These are phyloP conservation scores for Kodamaea kaohsiungensis DNA, from an alignment of 805 yeast genomes.

Conservation along the genomic window DNA sequence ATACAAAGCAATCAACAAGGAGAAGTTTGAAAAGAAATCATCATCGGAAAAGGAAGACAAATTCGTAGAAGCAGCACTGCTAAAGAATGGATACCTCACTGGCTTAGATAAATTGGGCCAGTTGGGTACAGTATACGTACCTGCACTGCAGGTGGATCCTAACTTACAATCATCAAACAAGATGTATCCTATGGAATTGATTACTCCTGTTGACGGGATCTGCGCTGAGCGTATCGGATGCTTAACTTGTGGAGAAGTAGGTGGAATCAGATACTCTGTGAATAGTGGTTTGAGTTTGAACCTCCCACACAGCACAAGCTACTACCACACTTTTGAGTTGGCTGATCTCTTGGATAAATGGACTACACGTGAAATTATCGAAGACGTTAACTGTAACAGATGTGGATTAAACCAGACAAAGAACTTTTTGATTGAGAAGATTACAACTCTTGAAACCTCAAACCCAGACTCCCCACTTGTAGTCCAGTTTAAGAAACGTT, in stretches of 20 bases:
- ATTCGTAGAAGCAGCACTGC: constrained; percentile 21
- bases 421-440: constrained; percentile 46
- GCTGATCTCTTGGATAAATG: constrained; percentile 61
- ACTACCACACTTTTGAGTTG: constrained; percentile 38
- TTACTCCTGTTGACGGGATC: constrained; percentile 92
- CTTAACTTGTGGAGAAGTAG: constrained; percentile 86
- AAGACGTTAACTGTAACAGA: constrained; percentile 92
- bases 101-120: constrained; percentile 51
- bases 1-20: constrained; percentile 28
- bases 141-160: constrained; percentile 78
- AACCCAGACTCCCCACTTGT: constrained; percentile 32
- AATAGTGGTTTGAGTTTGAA: constrained; percentile 73
- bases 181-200: constrained; percentile 53
- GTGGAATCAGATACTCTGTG: constrained; percentile 84
- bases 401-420: constrained; percentile 73
- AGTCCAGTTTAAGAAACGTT: constrained; percentile 30
- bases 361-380: constrained; percentile 80
- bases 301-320: constrained; percentile 51
- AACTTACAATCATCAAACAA: constrained; percentile 49
- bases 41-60: constrained; percentile 13
- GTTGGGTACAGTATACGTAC: constrained; percentile 68
- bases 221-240: constrained; percentile 91
- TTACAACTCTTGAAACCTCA: constrained; percentile 36
- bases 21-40: constrained; percentile 1
- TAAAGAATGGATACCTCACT: constrained; percentile 27